Percentiles rank a stretch among this genome's conserved stretches.
phyloP scores from a whole-genome alignment of 2,329 filamentous ascomycete genomes.

The Pleomassaria siparia region DNA sequence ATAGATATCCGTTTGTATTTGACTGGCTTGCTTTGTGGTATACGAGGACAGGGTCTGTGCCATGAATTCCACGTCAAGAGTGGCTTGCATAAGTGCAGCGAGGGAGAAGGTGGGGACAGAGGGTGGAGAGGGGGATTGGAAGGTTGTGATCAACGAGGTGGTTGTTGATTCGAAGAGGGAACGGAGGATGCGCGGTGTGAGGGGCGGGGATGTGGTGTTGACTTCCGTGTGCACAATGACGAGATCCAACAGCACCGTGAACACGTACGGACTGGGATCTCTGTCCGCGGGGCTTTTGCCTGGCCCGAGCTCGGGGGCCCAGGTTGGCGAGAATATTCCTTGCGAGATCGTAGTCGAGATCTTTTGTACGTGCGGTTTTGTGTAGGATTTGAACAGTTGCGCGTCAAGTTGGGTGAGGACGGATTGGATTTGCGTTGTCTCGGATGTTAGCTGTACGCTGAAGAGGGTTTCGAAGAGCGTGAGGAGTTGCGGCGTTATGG shows the following conservation, averaged over 20 bases:
- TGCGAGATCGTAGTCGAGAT: slow-evolving; percentile 70
- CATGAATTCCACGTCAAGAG: slow-evolving; percentile 94
- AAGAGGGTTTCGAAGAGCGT: slow-evolving; percentile 92
- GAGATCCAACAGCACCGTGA: slow-evolving; percentile 78
- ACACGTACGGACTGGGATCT: slow-evolving; percentile 84
- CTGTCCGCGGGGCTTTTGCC: slow-evolving; percentile 53
- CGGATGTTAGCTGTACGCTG: slow-evolving; percentile 89
- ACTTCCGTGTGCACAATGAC: slow-evolving; percentile 87
- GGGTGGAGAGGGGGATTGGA: no score
- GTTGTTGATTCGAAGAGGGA: slow-evolving; percentile 84
- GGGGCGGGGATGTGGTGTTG: slow-evolving; percentile 60
- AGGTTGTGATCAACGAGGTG: slow-evolving; percentile 76
- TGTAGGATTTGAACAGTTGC: slow-evolving; percentile 90
- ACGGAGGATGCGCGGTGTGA: slow-evolving; percentile 80
- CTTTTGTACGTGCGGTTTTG: slow-evolving; percentile 57
- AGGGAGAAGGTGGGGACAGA: slow-evolving; percentile 70
- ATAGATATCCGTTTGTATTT: slow-evolving; percentile 88
- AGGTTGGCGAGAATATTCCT: slow-evolving; percentile 71
- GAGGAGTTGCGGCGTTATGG: slow-evolving; percentile 85
- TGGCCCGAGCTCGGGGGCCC: slow-evolving; percentile 62
- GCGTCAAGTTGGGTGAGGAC: slow-evolving; percentile 88
- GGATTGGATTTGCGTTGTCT: slow-evolving; percentile 87
- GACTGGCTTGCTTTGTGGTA: slow-evolving; percentile 77
- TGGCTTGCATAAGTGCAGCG: slow-evolving; percentile 89
- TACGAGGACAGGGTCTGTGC: slow-evolving; percentile 91